These are phyloP conservation scores for Trichoderma harzianum DNA, from an alignment of 2,329 filamentous ascomycete species.

Conservation along the genomic window DNA sequence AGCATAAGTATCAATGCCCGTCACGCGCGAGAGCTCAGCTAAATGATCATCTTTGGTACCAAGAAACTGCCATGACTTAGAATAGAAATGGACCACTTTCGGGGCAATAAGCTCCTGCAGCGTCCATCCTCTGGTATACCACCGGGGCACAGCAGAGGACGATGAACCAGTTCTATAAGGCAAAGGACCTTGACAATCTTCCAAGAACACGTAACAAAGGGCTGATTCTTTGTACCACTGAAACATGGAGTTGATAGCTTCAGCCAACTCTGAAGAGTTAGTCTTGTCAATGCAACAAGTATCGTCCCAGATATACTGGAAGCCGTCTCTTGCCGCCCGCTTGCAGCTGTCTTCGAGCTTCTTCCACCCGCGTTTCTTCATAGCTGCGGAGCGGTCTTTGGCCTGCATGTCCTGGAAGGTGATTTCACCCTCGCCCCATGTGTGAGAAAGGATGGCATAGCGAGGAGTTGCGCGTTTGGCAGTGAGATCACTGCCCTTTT, in stretches of 20 bases:
- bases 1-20: neutral
- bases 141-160: neutral
- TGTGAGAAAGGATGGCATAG: slow-evolving; percentile 33
- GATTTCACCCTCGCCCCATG: slow-evolving; percentile 29
- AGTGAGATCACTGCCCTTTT: neutral
- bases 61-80: neutral
- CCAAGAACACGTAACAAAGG: neutral
- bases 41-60: neutral
- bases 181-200: slow-evolving; percentile 23
- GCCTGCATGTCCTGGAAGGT: slow-evolving; percentile 25
- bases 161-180: neutral
- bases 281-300: slow-evolving; percentile 32
- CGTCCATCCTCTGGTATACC: slow-evolving; percentile 48
- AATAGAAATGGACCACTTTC: neutral
- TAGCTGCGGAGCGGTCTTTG: neutral
- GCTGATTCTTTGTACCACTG: neutral
- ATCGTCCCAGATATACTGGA: slow-evolving; percentile 29
- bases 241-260: neutral
- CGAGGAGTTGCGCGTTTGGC: neutral
- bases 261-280: slow-evolving; percentile 25
- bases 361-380: slow-evolving; percentile 16
- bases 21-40: neutral
- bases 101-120: slow-evolving; percentile 48
- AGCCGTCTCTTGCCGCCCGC: slow-evolving; percentile 23
- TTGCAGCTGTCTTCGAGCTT: slow-evolving; percentile 25